phyloP scores from a whole-genome alignment of 148 eudicot species.

The Spergularia marina region DNA sequence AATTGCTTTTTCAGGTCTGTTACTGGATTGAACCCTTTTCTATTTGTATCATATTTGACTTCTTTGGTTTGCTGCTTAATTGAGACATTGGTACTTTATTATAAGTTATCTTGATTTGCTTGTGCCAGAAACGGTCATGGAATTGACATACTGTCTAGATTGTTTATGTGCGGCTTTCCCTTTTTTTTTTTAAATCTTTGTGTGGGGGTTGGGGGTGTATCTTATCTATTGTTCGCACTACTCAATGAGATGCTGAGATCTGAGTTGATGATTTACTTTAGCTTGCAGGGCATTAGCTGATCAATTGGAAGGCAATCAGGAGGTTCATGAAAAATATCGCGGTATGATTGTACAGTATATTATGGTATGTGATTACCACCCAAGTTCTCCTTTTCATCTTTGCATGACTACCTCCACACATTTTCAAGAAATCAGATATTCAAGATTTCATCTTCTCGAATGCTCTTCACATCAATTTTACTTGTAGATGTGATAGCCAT shows the following conservation, averaged over 20 bases:
- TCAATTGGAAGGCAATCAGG: constrained; percentile 88
- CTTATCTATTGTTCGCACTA: neutral
- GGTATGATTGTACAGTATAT: constrained; percentile 72
- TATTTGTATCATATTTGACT: neutral
- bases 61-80: neutral
- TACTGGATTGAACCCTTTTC: constrained; percentile 15
- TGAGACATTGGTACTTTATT: neutral
- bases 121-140: neutral
- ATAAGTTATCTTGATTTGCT: neutral
- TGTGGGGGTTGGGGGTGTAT: neutral
- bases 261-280: constrained; percentile 33
- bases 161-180: neutral
- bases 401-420: neutral
- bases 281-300: constrained; percentile 82
- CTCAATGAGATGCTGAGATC: constrained; percentile 21
- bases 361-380: constrained; percentile 38
- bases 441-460: neutral
- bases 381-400: neutral
- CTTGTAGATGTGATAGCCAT: neutral
- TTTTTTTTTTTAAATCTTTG: neutral
- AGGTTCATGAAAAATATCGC: constrained; percentile 76
- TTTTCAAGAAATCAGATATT: neutral
- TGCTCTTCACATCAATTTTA: neutral
- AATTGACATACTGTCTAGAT: neutral
- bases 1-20: constrained; percentile 96